A percentile compares a stretch with the other conserved stretches of the same genome.
phyloP scores from a whole-genome alignment of 2,329 filamentous ascomycete species.

The Pochonia chlamydosporia region DNA sequence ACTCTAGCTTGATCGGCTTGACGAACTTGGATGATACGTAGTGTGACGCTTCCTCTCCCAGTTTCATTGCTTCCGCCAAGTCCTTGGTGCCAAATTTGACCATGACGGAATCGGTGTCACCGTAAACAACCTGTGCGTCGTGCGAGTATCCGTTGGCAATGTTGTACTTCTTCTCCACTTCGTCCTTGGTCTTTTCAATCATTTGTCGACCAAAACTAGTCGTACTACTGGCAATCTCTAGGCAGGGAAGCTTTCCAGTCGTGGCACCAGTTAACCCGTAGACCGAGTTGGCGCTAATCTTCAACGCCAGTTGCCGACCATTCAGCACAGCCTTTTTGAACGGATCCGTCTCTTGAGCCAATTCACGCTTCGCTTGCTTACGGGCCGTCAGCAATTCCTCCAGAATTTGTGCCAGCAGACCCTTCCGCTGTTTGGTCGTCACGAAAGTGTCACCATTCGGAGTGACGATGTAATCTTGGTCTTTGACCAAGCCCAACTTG shows the following conservation, averaged over 20 bases:
- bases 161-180: slow-evolving; percentile 84
- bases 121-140: slow-evolving; percentile 95
- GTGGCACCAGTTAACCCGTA: slow-evolving; percentile 97
- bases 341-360: slow-evolving; percentile 82
- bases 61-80: slow-evolving; percentile 81
- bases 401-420: slow-evolving; percentile 87
- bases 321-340: slow-evolving; percentile 99
- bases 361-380: slow-evolving; percentile 89
- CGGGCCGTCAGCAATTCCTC: slow-evolving; percentile 87
- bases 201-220: slow-evolving; percentile 96
- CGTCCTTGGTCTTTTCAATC: slow-evolving; percentile 97
- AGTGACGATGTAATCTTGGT: slow-evolving; percentile 93
- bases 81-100: slow-evolving; percentile 94
- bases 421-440: slow-evolving; percentile 83
- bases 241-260: slow-evolving; percentile 88
- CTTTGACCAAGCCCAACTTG: slow-evolving; percentile 70
- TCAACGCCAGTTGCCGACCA: slow-evolving; percentile 91
- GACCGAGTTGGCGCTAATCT: slow-evolving; percentile 95
- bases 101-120: slow-evolving; percentile 99
- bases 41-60: slow-evolving; percentile 87
- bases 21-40: slow-evolving; percentile 89
- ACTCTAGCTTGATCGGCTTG: slow-evolving; percentile 97
- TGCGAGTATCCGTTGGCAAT: slow-evolving; percentile 93
- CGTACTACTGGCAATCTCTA: slow-evolving; percentile 92
- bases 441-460: slow-evolving; percentile 93